phyloP scores from a whole-genome alignment of 2,329 filamentous ascomycete genomes.

The Domatiomyces globalis region DNA sequence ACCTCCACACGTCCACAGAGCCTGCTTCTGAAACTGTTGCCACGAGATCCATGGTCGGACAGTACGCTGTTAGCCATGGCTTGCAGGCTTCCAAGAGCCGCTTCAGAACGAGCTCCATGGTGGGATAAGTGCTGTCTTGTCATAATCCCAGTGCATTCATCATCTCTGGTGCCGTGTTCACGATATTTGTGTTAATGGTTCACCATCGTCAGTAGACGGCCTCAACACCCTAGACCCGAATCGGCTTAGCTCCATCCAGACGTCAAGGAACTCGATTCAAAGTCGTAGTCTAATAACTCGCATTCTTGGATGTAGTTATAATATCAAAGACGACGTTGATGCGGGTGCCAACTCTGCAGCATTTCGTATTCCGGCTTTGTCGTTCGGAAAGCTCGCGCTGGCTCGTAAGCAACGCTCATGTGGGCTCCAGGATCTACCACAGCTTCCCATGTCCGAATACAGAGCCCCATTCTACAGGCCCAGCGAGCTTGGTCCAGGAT shows the following conservation, averaged over 20 bases:
- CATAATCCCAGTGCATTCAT: conserved; percentile 5
- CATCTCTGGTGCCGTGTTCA: too few relatives aligned
- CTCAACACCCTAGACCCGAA: too few relatives aligned
- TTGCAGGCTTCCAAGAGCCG: conserved; percentile 30
- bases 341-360: neutral
- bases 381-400: neutral
- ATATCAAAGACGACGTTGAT: neutral
- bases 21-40: conserved; percentile 35
- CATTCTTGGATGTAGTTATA: too few relatives aligned
- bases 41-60: conserved; percentile 71
- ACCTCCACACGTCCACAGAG: conserved; percentile 62
- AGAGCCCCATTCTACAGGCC: neutral
- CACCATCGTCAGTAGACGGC: too few relatives aligned
- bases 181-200: too few relatives aligned
- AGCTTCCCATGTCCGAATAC: too few relatives aligned
- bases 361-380: neutral
- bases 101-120: conserved; percentile 13
- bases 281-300: too few relatives aligned
- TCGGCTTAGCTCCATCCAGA: too few relatives aligned
- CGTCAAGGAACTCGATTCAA: too few relatives aligned
- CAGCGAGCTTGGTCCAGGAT: too few relatives aligned
- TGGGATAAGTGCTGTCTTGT: conserved; percentile 21
- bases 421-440: too few relatives aligned
- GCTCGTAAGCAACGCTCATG: neutral
- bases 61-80: conserved; percentile 53